Conservation (phyloP, 2,329 filamentous ascomycete genomes). For the Arachnomyces sp. region DNA sequence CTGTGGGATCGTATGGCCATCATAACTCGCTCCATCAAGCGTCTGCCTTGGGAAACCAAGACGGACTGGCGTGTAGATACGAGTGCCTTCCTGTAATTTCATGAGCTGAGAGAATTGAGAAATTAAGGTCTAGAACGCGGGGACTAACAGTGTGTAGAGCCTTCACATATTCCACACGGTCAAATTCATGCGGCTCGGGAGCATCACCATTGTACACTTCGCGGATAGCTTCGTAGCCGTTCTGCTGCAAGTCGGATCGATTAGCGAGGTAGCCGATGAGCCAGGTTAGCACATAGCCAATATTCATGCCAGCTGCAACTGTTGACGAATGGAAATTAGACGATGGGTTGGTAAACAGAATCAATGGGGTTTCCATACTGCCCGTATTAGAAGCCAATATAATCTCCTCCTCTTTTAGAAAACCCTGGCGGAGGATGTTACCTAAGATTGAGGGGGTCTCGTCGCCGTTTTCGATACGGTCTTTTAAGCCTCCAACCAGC, state of each 20-base stretch:
- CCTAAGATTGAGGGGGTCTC: conserved; percentile 13
- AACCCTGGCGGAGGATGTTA: conserved; percentile 12
- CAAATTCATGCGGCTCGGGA: conserved; percentile 11
- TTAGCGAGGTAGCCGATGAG: conserved; percentile 14
- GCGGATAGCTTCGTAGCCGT: conserved; percentile 11
- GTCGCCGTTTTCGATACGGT: conserved; percentile 10
- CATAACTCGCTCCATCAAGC: conserved; percentile 7
- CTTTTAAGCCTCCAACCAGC: conserved; percentile 10
- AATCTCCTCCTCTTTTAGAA: conserved; percentile 12
- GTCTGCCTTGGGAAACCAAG: conserved; percentile 8
- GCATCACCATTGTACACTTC: conserved; percentile 13
- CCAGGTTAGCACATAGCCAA: conserved; percentile 14
- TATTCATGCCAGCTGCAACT: conserved; percentile 14
- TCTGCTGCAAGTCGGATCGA: conserved; percentile 12
- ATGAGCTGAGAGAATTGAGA: not conserved
- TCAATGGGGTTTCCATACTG: conserved; percentile 7
- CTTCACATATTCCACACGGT: conserved; percentile 13
- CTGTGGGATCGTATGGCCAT: conserved; percentile 6
- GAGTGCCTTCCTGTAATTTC: conserved; percentile 9
- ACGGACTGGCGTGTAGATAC: conserved; percentile 12
- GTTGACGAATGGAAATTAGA: conserved; percentile 4
- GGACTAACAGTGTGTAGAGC: conserved; percentile 11
- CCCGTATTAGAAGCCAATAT: conserved; percentile 13
- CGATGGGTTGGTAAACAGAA: conserved; percentile 2
- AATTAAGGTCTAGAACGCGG: not conserved